Base-by-base conservation (phyloP, 2,329 filamentous ascomycete genomes). In the Phaeomoniella chlamydospora region DNA sequence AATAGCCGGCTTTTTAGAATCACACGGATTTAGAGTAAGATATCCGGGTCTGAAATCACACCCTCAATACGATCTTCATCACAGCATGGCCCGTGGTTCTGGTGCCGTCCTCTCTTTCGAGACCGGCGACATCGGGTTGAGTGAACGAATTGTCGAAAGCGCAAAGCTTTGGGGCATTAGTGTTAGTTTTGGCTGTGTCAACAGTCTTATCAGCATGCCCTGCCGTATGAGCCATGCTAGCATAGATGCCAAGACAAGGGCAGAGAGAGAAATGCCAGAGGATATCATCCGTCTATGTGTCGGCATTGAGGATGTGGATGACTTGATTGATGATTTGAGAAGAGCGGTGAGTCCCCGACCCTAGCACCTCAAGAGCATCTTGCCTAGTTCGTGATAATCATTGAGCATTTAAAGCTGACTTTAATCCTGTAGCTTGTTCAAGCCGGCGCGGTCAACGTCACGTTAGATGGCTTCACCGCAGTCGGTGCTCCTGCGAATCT, bases 191-290 rank as follows among this genome's bases (percentile, higher is more conserved):
- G 90, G 90, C 33, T 96, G 90, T 56, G 90, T 98, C 45, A 98
- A 98, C 65, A 93, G 84, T 55, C 65, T 98, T 56, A 98, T 98
- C 59, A 94, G 87, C 64, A 94, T 98, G 88, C 88, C 90, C 5
- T 98, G 90, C 63, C 86, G 88, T 51, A 98, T 98, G 92, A 96
- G 88, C 61, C 90, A 98, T 60, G 90, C 90, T 29, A 94, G 85
- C 54, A 98, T 98, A 52, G 90, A 96, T 54, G 83, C 86, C 40
- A 93, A 94, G 65, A 96, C 87, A 36, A 70, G 90, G 47, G 69
- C 75, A 49, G 86, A 93, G 62, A 73, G 87, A 44, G 79, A 88
- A 45, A 81, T 98, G 77, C 90, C 90, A 9, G 90, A 98, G 61
- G 90, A 98, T 56, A 80, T 98, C 41, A 96, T 98, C 49, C 73